Evolutionary conservation across 768 basidiomycete species (phyloP).

Genomic region (Leccinum ochraceum): DNA sequence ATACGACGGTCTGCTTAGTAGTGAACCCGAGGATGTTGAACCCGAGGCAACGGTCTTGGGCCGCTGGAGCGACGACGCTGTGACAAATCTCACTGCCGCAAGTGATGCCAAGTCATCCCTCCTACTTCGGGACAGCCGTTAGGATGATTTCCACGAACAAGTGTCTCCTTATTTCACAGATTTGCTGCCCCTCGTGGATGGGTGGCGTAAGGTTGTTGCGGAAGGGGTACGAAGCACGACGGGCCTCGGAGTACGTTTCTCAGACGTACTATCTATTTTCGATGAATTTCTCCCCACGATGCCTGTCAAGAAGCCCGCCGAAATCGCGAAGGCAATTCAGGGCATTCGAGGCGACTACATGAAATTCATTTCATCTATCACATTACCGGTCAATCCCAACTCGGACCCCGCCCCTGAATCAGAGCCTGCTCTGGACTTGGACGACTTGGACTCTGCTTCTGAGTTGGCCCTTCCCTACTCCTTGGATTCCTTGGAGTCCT

Average conservation of each 20-base stretch:
- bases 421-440: no score
- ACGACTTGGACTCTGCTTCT: not conserved
- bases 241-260: not conserved
- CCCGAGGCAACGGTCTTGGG: not conserved
- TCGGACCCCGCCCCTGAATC: no score
- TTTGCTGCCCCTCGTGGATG: not conserved
- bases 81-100: not conserved
- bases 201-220: no score
- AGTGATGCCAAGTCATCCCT: not conserved
- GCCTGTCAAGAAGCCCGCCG: not conserved
- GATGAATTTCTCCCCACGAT: not conserved
- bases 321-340: not conserved
- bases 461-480: not conserved
- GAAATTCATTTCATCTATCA: not conserved
- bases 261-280: not conserved
- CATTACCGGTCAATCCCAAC: not conserved
- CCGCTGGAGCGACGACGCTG: not conserved
- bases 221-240: not conserved
- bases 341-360: not conserved
- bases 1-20: not conserved
- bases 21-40: not conserved
- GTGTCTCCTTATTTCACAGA: not conserved
- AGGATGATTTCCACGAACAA: not conserved
- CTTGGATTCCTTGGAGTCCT: no score
- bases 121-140: not conserved